Conservation (phyloP, 208 protist genomes). For the Leishmania amazonensis region DNA sequence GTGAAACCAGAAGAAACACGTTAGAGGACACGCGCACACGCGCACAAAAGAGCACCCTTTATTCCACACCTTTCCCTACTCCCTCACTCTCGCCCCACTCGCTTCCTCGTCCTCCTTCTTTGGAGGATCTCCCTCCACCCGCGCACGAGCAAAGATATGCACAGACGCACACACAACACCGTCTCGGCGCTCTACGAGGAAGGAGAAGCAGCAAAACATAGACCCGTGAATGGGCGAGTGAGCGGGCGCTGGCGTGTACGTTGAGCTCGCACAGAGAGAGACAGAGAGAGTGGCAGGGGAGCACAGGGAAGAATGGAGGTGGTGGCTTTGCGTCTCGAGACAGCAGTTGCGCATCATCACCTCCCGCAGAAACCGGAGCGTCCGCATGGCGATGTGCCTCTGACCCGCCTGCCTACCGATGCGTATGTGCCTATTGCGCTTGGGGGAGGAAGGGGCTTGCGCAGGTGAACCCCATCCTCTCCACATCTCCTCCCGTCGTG, state of each 20-base stretch:
- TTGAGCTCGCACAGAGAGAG: not conserved
- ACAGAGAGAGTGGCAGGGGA: not conserved
- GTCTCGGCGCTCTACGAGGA: not conserved
- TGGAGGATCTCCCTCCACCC: not conserved
- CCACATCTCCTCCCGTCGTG: not conserved
- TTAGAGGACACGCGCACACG: no score
- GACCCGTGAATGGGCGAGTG: not conserved
- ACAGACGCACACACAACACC: not conserved
- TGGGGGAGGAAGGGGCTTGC: not conserved
- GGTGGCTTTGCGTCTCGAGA: not conserved
- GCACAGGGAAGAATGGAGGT: not conserved
- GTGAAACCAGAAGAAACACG: no score
- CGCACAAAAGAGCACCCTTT: no score
- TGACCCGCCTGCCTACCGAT: not conserved
- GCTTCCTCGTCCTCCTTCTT: not conserved
- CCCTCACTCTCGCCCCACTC: not conserved
- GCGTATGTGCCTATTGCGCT: not conserved
- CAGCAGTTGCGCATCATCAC: not conserved
- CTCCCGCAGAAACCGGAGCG: not conserved
- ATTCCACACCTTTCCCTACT: not conserved
- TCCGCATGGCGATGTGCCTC: not conserved
- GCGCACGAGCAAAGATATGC: not conserved
- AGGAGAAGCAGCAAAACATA: not conserved
- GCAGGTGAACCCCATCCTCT: not conserved
- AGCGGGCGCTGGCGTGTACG: not conserved